A percentile compares a stretch with the other conserved stretches of the same genome.
Conservation (phyloP, 352 stramenopile genomes). For the Globisporangium apiculatum region DNA sequence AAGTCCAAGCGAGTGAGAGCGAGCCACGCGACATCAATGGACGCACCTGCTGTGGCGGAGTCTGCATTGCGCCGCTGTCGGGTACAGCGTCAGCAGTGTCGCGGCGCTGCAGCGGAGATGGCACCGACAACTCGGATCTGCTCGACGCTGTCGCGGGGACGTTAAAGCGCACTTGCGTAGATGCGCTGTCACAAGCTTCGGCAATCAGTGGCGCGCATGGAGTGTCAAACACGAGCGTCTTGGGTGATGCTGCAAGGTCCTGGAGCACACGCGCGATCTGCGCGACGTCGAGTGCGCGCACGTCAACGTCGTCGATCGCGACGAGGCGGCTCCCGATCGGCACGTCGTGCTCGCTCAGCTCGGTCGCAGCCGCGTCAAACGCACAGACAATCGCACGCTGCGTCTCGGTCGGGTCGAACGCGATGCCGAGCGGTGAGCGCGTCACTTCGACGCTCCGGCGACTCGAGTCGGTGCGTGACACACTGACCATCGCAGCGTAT, state of each 20-base stretch:
- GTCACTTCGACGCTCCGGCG: constrained; percentile 16
- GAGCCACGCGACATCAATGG: no score
- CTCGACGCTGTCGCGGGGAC: background rate
- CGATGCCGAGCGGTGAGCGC: constrained; percentile 20
- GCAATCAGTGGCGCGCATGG: background rate
- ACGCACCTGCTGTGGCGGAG: background rate
- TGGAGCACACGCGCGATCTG: constrained; percentile 29
- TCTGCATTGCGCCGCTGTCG: background rate
- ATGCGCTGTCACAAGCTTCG: no score
- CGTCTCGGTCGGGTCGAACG: constrained; percentile 19
- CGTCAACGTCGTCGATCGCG: constrained; percentile 35
- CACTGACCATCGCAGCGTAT: constrained; percentile 28
- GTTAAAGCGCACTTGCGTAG: background rate
- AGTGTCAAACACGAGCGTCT: constrained; percentile 35
- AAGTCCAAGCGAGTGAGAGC: no score
- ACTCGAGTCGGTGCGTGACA: constrained; percentile 2
- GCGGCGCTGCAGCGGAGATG: background rate
- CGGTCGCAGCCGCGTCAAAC: constrained; percentile 10
- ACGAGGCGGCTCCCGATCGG: constrained; percentile 37
- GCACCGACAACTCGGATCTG: background rate
- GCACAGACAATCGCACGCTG: constrained; percentile 17
- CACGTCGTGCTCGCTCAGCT: constrained; percentile 19
- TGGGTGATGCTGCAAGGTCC: constrained; percentile 17
- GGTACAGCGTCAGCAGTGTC: background rate
- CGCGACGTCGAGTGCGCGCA: constrained; percentile 26